Evolutionary conservation across 129 eudicot species (phyloP), one percentile per base, ranked within the genome.

Genomic region (Chrysanthemum seticuspe): DNA sequence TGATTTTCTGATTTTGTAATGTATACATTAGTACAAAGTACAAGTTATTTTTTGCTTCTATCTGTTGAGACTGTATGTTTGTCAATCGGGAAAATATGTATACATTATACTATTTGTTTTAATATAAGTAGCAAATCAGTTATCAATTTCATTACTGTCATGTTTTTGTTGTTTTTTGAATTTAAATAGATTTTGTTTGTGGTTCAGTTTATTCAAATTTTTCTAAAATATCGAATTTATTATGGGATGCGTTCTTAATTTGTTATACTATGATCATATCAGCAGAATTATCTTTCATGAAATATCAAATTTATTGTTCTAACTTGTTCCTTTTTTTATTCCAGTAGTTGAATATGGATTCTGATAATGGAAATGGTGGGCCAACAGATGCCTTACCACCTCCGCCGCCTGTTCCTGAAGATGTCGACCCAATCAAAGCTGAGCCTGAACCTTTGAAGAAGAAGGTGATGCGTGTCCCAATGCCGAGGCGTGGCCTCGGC

Each of bases 401-500:
- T 0, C 97, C 97, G 3, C 97, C 97, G 10, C 93, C 93, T 2
- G 84, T 86, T 23, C 85, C 93, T 14, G 82, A 73, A 60, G 81
- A 88, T 62, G 80, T 86, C 51, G 85, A 83, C 34, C 97, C 97
- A 6, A 65, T 84, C 13, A 81, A 54, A n/a, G 70, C 34, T 79
- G 77, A 47, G 60, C 76, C 71, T 12, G 90, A 83, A 52, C 80
- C 79, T 1, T 85, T 47, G 6, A 76, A 76, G 29, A 84, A 85
- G 73, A 91, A 86, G 84, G 72, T 81, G 49, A 3, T 59, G 62
- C 72, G 97, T 6, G 85, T 83, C 29, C 97, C 99, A 0, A 87
- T 95, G 79, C 86, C 91, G 3, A 76, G 97, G 50, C 87, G 86
- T 0, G 96, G 99, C n/a, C 74, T 83, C 10, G 99, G 90, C 52